These are phyloP conservation scores for Martensiomyces pterosporus DNA, from an alignment of 192 early-diverging fungal species.

Conservation along the genomic window DNA sequence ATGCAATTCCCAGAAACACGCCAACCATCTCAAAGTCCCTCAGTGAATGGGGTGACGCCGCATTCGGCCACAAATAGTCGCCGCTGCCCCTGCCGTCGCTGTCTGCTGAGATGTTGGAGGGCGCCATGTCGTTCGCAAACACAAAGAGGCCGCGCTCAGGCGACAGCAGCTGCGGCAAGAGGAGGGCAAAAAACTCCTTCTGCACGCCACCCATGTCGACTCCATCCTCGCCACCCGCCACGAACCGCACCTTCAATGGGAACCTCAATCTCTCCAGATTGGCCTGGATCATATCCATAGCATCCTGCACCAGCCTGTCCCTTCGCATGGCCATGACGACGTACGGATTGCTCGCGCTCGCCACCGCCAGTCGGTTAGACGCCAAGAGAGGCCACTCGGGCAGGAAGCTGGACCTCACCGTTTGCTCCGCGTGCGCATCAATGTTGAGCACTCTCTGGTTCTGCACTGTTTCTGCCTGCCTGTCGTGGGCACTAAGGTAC, in stretches of 20 bases:
- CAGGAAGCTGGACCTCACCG: slow-evolving; percentile 10
- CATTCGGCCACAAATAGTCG: slow-evolving; percentile 76
- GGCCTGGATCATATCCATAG: slow-evolving; percentile 49
- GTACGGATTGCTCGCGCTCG: slow-evolving; percentile 53
- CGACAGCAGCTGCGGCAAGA: slow-evolving; percentile 70
- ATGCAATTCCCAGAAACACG: slow-evolving; percentile 83
- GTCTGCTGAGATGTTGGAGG: too few relatives aligned
- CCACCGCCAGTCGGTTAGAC: slow-evolving; percentile 10
- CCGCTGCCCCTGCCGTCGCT: neutral
- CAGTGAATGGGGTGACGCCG: slow-evolving; percentile 54
- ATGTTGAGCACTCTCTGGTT: slow-evolving; percentile 32
- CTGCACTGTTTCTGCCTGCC: slow-evolving; percentile 34
- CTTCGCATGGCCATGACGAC: slow-evolving; percentile 76
- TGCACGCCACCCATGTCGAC: slow-evolving; percentile 96
- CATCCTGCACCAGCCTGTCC: slow-evolving; percentile 66
- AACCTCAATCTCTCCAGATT: slow-evolving; percentile 14
- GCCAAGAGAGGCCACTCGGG: slow-evolving; percentile 39
- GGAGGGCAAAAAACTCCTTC: slow-evolving; percentile 88
- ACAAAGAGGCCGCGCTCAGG: slow-evolving; percentile 75
- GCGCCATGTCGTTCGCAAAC: too few relatives aligned
- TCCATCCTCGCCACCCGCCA: slow-evolving; percentile 86
- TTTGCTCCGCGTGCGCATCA: slow-evolving; percentile 30
- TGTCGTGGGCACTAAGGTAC: slow-evolving; percentile 29
- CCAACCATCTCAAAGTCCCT: slow-evolving; percentile 80
- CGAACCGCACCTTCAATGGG: slow-evolving; percentile 66